phyloP scores from a whole-genome alignment of 495 filamentous ascomycete genomes.

The Xylaria flabelliformis region DNA sequence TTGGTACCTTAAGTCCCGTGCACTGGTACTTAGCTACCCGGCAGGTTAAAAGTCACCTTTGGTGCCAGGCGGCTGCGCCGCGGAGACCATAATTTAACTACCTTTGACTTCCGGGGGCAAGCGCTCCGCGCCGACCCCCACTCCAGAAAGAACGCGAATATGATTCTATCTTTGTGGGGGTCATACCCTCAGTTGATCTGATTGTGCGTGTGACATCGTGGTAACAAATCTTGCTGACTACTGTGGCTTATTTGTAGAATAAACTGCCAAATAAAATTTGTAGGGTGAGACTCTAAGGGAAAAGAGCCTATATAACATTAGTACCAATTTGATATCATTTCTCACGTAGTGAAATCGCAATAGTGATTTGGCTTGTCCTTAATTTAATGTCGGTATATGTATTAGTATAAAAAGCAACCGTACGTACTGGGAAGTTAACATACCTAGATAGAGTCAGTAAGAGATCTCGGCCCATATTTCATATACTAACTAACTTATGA shows the following conservation, averaged over 20 bases:
- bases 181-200: too few relatives aligned
- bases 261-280: not conserved
- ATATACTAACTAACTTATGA: not conserved
- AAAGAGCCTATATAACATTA: not conserved
- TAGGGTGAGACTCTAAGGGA: not conserved
- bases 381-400: not conserved
- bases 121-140: too few relatives aligned
- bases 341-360: not conserved
- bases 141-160: too few relatives aligned
- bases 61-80: not conserved
- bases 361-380: not conserved
- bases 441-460: not conserved
- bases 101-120: not conserved
- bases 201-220: too few relatives aligned
- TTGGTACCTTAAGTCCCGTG: not conserved
- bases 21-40: not conserved
- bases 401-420: not conserved
- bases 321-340: not conserved
- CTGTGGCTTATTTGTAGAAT: too few relatives aligned
- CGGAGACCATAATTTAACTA: not conserved
- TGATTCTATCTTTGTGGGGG: too few relatives aligned
- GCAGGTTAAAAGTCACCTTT: not conserved
- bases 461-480: not conserved
- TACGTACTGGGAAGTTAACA: not conserved
- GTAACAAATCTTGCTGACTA: too few relatives aligned